Conservation (phyloP, 1,284 basidiomycete genomes). For the Mycosarcoma mackinlayi region DNA sequence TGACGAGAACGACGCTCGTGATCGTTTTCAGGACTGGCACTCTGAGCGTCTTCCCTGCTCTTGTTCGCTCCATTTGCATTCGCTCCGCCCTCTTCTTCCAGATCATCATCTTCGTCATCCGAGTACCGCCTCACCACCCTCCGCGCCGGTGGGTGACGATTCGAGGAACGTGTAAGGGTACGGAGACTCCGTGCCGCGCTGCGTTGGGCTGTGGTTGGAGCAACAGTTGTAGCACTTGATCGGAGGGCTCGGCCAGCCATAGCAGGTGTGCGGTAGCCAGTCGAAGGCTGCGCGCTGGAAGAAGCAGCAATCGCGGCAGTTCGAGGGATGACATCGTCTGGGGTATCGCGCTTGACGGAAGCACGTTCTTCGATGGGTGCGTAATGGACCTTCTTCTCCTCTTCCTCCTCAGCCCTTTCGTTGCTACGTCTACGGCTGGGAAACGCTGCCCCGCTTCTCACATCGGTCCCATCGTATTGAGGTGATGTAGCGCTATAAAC, state of each 20-base stretch:
- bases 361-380: slow-evolving; percentile 35
- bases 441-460: slow-evolving; percentile 10
- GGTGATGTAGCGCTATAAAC: slow-evolving; percentile 18
- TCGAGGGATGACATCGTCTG: slow-evolving; percentile 21
- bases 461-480: slow-evolving; percentile 7
- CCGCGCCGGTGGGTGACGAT: slow-evolving; percentile 52
- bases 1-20: slow-evolving; percentile 11
- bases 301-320: slow-evolving; percentile 6
- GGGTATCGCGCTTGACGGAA: slow-evolving; percentile 31
- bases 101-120: slow-evolving; percentile 59
- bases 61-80: slow-evolving; percentile 12
- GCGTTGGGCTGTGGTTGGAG: slow-evolving; percentile 31
- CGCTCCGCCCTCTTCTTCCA: slow-evolving; percentile 27
- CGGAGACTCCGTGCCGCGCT: slow-evolving; percentile 47
- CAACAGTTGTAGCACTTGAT: slow-evolving; percentile 20
- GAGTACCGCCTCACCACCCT: slow-evolving; percentile 55
- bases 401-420: slow-evolving; percentile 32
- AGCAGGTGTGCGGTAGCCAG: slow-evolving; percentile 48
- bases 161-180: slow-evolving; percentile 44
- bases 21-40: slow-evolving; percentile 20
- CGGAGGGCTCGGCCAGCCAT: slow-evolving; percentile 42
- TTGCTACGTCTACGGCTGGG: slow-evolving; percentile 28
- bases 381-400: slow-evolving; percentile 39
- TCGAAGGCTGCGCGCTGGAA: slow-evolving; percentile 17
- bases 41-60: slow-evolving; percentile 25